Conservation (phyloP, 352 stramenopile genomes). For the Thalassiosira exigua region DNA sequence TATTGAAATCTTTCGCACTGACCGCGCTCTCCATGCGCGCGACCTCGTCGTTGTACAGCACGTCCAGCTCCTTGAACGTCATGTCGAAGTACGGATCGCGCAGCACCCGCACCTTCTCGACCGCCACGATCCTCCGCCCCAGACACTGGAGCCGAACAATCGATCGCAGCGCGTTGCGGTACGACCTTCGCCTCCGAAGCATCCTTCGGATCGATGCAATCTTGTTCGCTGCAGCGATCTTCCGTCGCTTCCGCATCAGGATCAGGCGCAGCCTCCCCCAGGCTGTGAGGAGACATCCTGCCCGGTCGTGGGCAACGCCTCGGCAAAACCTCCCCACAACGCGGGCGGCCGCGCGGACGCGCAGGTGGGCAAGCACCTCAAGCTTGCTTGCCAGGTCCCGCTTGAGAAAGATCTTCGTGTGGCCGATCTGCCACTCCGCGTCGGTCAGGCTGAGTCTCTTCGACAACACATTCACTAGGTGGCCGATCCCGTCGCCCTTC, state of each 20-base stretch:
- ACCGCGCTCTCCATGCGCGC: conserved; percentile 70
- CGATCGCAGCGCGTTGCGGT: conserved; percentile 36
- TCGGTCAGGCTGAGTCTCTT: conserved; percentile 87
- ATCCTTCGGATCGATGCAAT: conserved; percentile 63
- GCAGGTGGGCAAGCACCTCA: conserved; percentile 88
- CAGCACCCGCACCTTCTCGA: conserved; percentile 46
- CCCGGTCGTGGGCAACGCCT: conserved; percentile 48
- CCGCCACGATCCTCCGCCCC: conserved; percentile 53
- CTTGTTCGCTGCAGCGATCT: conserved; percentile 52
- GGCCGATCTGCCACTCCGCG: conserved; percentile 91
- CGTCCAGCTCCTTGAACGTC: conserved; percentile 77
- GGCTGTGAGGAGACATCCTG: conserved; percentile 58
- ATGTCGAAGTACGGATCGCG: conserved; percentile 77
- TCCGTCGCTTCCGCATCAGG: conserved; percentile 62
- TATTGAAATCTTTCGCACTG: conserved; percentile 76
- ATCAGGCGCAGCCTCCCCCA: conserved; percentile 72
- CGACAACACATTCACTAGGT: conserved; percentile 90
- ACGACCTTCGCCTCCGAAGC: conserved; percentile 44
- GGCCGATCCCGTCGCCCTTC: conserved; percentile 85
- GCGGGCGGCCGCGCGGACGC: conserved; percentile 67
- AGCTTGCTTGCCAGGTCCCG: conserved; percentile 90
- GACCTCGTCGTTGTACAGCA: conserved; percentile 63
- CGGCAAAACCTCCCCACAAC: conserved; percentile 73
- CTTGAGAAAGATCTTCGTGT: conserved; percentile 95
- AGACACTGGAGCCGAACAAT: conserved; percentile 71